phyloP scores from a whole-genome alignment of 2,329 filamentous ascomycete genomes.

The Aspergillus sp. region DNA sequence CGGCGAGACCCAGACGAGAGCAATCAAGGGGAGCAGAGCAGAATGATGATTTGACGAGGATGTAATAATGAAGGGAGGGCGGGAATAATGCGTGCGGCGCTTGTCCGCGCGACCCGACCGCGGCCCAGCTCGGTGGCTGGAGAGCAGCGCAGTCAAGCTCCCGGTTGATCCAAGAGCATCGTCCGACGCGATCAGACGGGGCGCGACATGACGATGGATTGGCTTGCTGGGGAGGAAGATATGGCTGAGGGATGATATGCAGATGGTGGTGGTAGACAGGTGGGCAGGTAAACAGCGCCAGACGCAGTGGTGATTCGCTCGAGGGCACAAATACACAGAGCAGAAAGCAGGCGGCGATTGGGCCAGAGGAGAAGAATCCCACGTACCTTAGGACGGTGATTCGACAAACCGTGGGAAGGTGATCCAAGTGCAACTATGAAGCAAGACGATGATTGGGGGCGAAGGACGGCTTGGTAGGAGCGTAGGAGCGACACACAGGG shows the following conservation, averaged over 20 bases:
- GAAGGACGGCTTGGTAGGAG: no score
- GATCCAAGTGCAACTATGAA: neutral
- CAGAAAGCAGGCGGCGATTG: neutral
- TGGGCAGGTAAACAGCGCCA: neutral
- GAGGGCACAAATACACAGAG: neutral
- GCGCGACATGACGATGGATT: neutral
- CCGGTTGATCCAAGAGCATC: neutral
- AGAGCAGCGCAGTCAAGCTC: neutral
- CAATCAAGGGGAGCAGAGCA: slow-evolving; percentile 9
- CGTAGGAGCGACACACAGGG: no score
- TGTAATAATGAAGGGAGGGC: slow-evolving; percentile 3
- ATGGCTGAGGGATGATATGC: no score
- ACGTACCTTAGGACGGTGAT: neutral
- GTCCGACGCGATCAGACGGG: neutral
- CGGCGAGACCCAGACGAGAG: slow-evolving; percentile 5
- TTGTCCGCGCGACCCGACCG: neutral
- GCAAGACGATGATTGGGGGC: slow-evolving; percentile 11
- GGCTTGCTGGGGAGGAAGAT: neutral
- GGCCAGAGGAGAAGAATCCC: neutral
- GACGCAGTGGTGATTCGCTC: neutral
- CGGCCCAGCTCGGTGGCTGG: neutral
- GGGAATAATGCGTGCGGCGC: slow-evolving; percentile 4
- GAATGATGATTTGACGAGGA: slow-evolving; percentile 12
- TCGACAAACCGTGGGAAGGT: neutral
- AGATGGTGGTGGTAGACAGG: neutral